These are phyloP conservation scores for Vitis hybrid DNA, from an alignment of 177 flowering plant genomes.

Conservation along the genomic window DNA sequence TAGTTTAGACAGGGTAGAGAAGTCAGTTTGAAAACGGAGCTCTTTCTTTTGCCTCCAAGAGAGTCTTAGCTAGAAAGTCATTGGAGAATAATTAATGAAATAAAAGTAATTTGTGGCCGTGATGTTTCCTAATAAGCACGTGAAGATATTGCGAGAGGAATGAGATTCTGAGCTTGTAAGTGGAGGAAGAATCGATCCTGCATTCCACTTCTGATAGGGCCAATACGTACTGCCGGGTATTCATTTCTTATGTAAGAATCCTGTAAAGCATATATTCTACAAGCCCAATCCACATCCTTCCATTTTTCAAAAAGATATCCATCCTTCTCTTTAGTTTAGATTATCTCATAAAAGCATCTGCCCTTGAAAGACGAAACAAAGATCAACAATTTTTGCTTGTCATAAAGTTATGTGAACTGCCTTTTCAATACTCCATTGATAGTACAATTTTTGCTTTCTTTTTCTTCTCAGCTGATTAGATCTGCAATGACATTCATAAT, in stretches of 20 bases:
- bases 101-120: neutral
- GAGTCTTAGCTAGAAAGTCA: conserved; percentile 11
- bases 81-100: conserved; percentile 17
- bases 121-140: conserved; percentile 21
- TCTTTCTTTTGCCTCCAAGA: conserved; percentile 19
- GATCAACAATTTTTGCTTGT: neutral
- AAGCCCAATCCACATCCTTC: neutral
- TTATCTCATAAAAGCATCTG: no score
- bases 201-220: conserved; percentile 28
- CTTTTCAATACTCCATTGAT: neutral
- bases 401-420: neutral
- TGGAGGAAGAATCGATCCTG: conserved; percentile 45
- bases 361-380: neutral
- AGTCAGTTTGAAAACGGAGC: conserved; percentile 4
- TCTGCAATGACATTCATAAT: no score
- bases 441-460: no score
- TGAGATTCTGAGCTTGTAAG: conserved; percentile 47
- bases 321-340: neutral
- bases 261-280: conserved; percentile 3
- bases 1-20: conserved; percentile 34
- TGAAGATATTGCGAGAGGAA: conserved; percentile 24
- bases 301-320: neutral
- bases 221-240: neutral
- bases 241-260: conserved; percentile 4
- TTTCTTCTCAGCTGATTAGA: no score